A percentile compares a stretch with the other conserved stretches of the same genome.
Conservation (phyloP, 345 rosid species). For the Sisymbrium irio region DNA sequence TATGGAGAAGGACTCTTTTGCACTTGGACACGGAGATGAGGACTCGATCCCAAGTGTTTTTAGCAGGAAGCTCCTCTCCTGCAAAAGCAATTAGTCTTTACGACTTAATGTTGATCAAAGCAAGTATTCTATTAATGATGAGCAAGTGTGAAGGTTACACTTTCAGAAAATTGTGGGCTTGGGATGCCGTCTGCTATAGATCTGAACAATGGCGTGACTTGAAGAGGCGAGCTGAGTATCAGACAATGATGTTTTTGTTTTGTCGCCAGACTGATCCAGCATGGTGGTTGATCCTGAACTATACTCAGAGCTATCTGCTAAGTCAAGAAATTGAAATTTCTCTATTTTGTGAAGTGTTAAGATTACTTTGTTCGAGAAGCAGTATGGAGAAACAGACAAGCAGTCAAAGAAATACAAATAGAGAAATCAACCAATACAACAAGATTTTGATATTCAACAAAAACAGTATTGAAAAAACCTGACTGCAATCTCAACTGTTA, state of each 20-base stretch:
- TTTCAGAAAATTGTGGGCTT: constrained; percentile 95
- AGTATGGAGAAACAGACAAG: no score
- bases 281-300: constrained; percentile 79
- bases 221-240: constrained; percentile 68
- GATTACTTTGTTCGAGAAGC: no score
- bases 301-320: constrained; percentile 83
- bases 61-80: constrained; percentile 90
- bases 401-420: no score
- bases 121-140: not conserved
- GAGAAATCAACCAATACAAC: no score
- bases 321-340: no score
- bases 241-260: constrained; percentile 43
- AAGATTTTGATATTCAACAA: no score
- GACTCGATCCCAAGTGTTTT: constrained; percentile 88
- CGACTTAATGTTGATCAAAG: constrained; percentile 1
- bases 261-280: constrained; percentile 45
- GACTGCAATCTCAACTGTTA: no score
- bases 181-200: constrained; percentile 95
- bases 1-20: constrained; percentile 90
- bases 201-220: constrained; percentile 92
- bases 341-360: no score
- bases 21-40: constrained; percentile 56
- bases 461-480: no score
- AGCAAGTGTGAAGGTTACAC: constrained; percentile 54
- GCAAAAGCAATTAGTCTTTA: constrained; percentile 28